Evolutionary conservation across 345 rosid genomes (phyloP), one percentile per base, ranked within the genome.

Genomic region (Brassica juncea): DNA sequence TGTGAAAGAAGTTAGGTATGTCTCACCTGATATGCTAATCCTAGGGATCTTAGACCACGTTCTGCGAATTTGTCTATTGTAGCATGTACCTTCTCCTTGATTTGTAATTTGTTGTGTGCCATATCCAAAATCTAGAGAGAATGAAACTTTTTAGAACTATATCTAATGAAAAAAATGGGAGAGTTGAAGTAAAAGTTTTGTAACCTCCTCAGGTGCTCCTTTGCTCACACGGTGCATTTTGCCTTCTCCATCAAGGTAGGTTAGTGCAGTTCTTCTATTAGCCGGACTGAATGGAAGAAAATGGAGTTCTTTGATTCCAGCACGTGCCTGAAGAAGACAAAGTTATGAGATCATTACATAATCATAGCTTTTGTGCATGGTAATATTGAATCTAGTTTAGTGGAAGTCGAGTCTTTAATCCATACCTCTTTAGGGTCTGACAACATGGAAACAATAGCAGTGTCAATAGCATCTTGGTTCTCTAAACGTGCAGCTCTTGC

Each of bases 201-300:
- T 54, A 71, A 90, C 97, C 96, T 92, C 94, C 71, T 92, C 97
- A 2, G 97, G 99, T 11, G 99, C 99, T 57, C 99, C 99, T 92
- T 94, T 94, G 92, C 97, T 94, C 63, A 86, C 92, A 63, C 97
- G 84, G 67, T 92, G 92, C 99, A 91, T 88, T 64, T 86, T 86
- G 39, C 94, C 92, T 57, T 78, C 69, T 62, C 80, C 84, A 65
- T 92, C 99, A 19, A 85, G 3, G 88, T 88, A 94, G 5, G 97
- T 89, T 27, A 94, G 85, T 31, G 97, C 94, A 54, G 99, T 94
- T 85, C 97, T 89, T 85, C 93, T 94, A 63, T 94, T 94, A 35
- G 99, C 91, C 64, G 95, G 99, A 86, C 91, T 94, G 72, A 91
- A 92, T 27, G 97, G 99, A 82, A 94, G 84, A 84, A 94, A 92